A percentile compares a stretch with the other conserved stretches of the same genome.
These are phyloP conservation scores for Crotalaria pallida DNA, from an alignment of 306 rosid genomes.

Conservation along the genomic window DNA sequence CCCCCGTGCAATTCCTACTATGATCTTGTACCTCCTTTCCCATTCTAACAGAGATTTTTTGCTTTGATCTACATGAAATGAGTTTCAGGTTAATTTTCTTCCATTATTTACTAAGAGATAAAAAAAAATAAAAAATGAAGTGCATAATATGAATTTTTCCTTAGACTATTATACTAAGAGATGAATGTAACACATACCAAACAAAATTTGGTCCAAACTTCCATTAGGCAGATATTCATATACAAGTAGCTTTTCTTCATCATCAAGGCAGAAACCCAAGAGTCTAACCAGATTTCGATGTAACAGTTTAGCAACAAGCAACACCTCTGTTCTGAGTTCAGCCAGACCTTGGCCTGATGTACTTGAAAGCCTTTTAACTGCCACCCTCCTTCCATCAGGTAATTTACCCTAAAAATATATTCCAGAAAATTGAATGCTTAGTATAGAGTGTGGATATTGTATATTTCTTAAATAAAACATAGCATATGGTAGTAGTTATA, in stretches of 20 bases:
- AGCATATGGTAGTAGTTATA: not conserved
- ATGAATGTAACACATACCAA: constrained; percentile 9
- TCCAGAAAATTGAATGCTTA: not conserved
- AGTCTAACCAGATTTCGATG: constrained; percentile 22
- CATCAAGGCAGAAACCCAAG: constrained; percentile 31
- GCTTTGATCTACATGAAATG: constrained; percentile 2
- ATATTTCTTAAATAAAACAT: not conserved
- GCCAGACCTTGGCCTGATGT: constrained; percentile 18
- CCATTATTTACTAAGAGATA: not conserved
- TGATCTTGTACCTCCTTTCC: constrained; percentile 29
- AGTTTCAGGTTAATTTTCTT: not conserved
- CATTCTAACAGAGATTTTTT: constrained; percentile 15
- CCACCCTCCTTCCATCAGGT: constrained; percentile 10
- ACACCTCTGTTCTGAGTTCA: constrained; percentile 24
- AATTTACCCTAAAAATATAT: constrained; percentile 8
- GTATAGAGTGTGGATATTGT: not conserved
- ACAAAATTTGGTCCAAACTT: constrained; percentile 27
- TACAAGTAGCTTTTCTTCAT: constrained; percentile 29
- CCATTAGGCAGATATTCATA: constrained; percentile 30
- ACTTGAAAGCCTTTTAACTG: constrained; percentile 24
- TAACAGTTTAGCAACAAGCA: constrained; percentile 19
- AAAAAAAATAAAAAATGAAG: not conserved
- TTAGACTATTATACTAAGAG: not conserved
- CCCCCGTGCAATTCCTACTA: constrained; percentile 26
- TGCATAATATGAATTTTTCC: not conserved